Base-by-base conservation (phyloP, 2,329 filamentous ascomycete species). In the Stagonosporopsis chrysanthemi region DNA sequence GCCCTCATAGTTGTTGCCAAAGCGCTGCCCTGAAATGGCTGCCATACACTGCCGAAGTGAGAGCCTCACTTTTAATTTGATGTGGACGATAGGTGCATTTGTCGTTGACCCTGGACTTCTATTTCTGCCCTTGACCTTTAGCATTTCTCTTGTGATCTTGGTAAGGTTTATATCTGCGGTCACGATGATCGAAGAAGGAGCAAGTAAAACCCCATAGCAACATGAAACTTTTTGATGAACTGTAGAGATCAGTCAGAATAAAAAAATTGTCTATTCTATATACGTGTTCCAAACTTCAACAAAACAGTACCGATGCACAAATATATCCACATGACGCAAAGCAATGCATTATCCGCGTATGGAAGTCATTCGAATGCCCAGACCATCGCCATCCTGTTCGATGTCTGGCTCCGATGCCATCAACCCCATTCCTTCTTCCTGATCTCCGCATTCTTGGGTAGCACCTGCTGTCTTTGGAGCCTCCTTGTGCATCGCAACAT, bases 401-500 rank as follows among this genome's bases (percentile, higher is more conserved):
- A 19, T 53, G 2, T 61, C 57, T 12, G 59, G 42, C 12, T 51
- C 65, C 33, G 63, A 51, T 8, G 61, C 65, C 66, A 72, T 75
- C 14, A 77, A 53, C 0, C 70, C 69, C 47, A 65, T 60, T 47
- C 74, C 77, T 63, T 78, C 77, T 49, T 75, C 74, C 15, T 59
- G 58, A 22, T 52, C 55, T 5, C 60, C 64, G 14, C 58, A 49
- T 22, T 59, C 69, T 8, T 55, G 36, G 17, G 39, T 39, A 7
- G 52, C 44, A 52, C 52, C 54, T 23, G 61, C 58, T 50, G 66
- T 73, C 60, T 63, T 70, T 2, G 66, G 62, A 15, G 61, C 53
- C 52, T 81, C 80, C 54, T 81, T 82, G 53, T 82, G 80, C 68
- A 87, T 74, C 0, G 86, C 87, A 47, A 90, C 85, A 68, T 85